A percentile compares a stretch with the other conserved stretches of the same genome.
Conservation (phyloP, 106 monocot species). For the Phalaenopsis equestris region DNA sequence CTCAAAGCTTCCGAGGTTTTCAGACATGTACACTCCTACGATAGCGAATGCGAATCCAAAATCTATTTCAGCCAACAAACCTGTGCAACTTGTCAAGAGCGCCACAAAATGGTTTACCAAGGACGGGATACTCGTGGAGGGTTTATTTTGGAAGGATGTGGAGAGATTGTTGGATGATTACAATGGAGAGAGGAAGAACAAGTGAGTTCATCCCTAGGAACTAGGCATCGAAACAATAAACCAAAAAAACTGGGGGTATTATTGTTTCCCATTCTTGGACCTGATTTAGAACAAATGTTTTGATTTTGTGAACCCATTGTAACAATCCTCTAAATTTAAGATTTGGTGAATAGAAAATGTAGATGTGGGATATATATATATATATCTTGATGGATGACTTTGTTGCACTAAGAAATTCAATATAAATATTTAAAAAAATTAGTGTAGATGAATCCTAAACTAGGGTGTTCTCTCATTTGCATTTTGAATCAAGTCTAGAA, state of each 20-base stretch:
- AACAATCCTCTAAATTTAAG: neutral
- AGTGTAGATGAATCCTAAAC: too few species aligned
- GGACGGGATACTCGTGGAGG: slow-evolving; percentile 69
- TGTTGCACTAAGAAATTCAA: too few species aligned
- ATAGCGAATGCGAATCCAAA: slow-evolving; percentile 85
- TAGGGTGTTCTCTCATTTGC: too few species aligned
- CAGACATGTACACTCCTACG: slow-evolving; percentile 73
- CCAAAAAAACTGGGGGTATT: neutral
- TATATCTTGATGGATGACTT: too few species aligned
- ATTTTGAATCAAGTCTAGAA: too few species aligned
- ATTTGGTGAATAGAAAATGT: neutral
- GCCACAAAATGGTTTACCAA: slow-evolving; percentile 80
- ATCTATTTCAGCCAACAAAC: slow-evolving; percentile 67
- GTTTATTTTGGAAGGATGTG: slow-evolving; percentile 69
- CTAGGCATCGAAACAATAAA: neutral
- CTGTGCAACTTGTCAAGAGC: slow-evolving; percentile 68
- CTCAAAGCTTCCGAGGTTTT: slow-evolving; percentile 81
- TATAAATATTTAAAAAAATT: too few species aligned
- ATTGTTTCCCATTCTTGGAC: neutral
- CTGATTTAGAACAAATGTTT: neutral
- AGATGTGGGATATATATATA: too few species aligned
- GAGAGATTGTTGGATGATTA: slow-evolving; percentile 57
- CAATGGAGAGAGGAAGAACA: slow-evolving; percentile 47
- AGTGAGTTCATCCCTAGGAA: slow-evolving; percentile 24
- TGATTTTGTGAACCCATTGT: neutral